Evolutionary conservation across 768 basidiomycete genomes (phyloP).

Genomic region (Pholiota conissans): DNA sequence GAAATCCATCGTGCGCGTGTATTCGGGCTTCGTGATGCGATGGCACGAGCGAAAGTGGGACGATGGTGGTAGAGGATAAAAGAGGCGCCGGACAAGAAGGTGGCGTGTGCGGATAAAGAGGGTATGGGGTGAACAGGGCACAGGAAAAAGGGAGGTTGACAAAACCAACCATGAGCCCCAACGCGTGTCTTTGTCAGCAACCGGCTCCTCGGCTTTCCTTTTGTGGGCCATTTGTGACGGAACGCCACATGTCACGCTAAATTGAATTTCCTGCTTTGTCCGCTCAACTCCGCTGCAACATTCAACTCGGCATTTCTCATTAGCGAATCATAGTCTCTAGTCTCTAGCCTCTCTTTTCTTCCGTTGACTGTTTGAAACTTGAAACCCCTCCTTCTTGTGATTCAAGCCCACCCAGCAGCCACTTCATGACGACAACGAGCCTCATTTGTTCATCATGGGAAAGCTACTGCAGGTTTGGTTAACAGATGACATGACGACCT

Average conservation of each 20-base stretch:
- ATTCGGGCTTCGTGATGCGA: too few relatives aligned
- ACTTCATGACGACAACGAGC: background rate
- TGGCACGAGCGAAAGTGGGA: background rate
- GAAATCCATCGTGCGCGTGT: constrained; percentile 28
- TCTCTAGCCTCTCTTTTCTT: background rate
- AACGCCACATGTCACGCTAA: background rate
- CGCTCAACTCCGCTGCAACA: background rate
- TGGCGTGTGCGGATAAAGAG: constrained; percentile 1
- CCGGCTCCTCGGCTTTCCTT: constrained; percentile 6
- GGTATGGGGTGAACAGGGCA: background rate
- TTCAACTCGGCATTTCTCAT: background rate
- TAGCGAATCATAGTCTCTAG: too few relatives aligned
- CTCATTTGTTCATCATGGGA: background rate
- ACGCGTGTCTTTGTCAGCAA: constrained; percentile 11
- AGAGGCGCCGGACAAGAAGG: background rate
- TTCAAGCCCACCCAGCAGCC: background rate
- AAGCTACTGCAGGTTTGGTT: background rate
- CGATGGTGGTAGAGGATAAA: constrained; percentile 8
- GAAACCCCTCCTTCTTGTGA: background rate
- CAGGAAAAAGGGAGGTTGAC: background rate
- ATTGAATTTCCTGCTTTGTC: background rate
- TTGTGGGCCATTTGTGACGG: background rate
- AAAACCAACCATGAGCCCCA: constrained; percentile 7
- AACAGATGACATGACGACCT: background rate
- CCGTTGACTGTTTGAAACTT: background rate